phyloP scores from a whole-genome alignment of 1,284 basidiomycete species.

The Thecaphora thlaspeos region DNA sequence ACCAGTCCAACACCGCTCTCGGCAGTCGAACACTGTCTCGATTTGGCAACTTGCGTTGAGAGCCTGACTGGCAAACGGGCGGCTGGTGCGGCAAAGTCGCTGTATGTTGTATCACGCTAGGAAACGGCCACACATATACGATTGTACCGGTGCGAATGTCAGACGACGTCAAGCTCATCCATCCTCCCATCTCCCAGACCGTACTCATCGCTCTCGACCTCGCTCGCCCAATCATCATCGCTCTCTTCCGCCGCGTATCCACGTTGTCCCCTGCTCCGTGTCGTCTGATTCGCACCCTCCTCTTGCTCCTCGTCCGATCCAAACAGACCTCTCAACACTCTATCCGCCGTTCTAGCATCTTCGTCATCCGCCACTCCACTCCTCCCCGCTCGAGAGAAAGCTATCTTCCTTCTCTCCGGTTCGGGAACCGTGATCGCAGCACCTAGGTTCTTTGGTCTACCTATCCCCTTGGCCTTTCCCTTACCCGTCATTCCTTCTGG shows the following conservation, averaged over 20 bases:
- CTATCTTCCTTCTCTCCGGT: not conserved
- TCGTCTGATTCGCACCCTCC: not conserved
- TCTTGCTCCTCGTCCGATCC: not conserved
- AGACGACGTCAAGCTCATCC: slow-evolving; percentile 23
- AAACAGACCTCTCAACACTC: not conserved
- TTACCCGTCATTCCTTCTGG: not conserved
- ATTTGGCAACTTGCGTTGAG: too few species aligned
- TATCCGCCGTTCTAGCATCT: not conserved
- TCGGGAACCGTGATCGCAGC: too few species aligned
- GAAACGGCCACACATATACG: too few species aligned
- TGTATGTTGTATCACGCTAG: too few species aligned
- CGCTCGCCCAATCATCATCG: slow-evolving; percentile 35
- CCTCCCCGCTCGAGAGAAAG: not conserved
- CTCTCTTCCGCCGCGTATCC: too few species aligned
- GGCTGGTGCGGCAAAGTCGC: too few species aligned
- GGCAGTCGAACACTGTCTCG: too few species aligned
- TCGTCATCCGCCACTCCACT: not conserved
- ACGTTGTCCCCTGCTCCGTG: too few species aligned
- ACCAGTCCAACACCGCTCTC: too few species aligned
- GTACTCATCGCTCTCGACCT: slow-evolving; percentile 24
- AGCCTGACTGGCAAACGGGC: too few species aligned
- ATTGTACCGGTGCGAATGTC: too few species aligned
- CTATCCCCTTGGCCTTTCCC: not conserved
- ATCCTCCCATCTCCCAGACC: slow-evolving; percentile 26
- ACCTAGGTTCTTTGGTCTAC: not conserved